Conservation (phyloP, 495 filamentous ascomycete species). For the Daldinia caldariorum region DNA sequence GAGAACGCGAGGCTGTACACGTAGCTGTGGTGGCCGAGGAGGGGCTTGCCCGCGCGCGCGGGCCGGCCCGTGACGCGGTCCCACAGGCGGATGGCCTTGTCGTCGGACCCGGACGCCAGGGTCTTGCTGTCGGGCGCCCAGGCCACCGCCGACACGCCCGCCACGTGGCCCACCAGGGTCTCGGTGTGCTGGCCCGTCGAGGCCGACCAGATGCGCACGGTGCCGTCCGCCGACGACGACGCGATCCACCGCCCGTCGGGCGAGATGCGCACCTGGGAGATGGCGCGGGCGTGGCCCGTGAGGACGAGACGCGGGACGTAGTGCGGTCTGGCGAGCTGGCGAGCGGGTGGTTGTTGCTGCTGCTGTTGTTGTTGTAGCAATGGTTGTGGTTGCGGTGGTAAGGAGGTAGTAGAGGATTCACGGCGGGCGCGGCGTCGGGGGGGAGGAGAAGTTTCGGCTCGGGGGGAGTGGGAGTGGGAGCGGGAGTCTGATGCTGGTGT, state of each 20-base stretch:
- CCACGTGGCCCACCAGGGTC: slow-evolving; percentile 91
- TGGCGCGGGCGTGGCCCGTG: slow-evolving; percentile 76
- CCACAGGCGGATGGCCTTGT: slow-evolving; percentile 96
- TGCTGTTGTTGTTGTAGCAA: too few species aligned
- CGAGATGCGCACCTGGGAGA: slow-evolving; percentile 89
- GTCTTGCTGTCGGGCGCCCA: slow-evolving; percentile 90
- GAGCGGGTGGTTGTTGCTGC: slow-evolving; percentile 6
- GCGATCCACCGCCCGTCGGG: slow-evolving; percentile 91
- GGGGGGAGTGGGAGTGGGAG: slow-evolving; percentile 47
- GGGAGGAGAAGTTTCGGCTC: slow-evolving; percentile 27
- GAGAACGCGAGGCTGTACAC: slow-evolving; percentile 93
- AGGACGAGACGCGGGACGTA: slow-evolving; percentile 59
- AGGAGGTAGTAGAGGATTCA: neutral
- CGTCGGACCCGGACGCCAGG: slow-evolving; percentile 91
- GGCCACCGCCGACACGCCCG: slow-evolving; percentile 87
- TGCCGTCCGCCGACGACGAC: slow-evolving; percentile 86
- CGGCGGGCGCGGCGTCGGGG: slow-evolving; percentile 3
- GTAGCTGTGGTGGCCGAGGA: slow-evolving; percentile 94
- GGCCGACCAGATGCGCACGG: slow-evolving; percentile 90
- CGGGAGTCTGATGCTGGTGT: slow-evolving; percentile 26
- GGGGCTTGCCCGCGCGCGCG: slow-evolving; percentile 66
- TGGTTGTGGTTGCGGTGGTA: slow-evolving; percentile 11
- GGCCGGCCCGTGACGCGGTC: slow-evolving; percentile 76
- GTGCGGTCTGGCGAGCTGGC: slow-evolving; percentile 47
- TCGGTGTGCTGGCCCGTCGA: slow-evolving; percentile 78